Evolutionary conservation across 83 land plant species (phyloP), one percentile per base, ranked within the genome.

Genomic region (Thuja plicata): DNA sequence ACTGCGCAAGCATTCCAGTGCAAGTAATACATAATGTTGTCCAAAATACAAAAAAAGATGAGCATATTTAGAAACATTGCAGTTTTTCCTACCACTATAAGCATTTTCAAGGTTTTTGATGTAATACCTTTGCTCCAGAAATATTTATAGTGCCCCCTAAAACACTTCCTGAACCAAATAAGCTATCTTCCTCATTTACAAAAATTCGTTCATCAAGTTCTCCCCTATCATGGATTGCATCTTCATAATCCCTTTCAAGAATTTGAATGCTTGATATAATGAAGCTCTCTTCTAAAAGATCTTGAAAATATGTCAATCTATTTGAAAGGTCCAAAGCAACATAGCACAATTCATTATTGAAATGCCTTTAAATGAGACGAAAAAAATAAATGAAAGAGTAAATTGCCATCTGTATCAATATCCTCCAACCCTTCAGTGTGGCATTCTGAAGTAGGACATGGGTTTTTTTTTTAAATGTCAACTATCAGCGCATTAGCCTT

Each of bases 171-270:
- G 90, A 88, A 12, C 93, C 95, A 89, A 96, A 90, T 46, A 95
- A 54, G 87, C 93, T 95, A 41, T 96, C 97, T 15, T 96, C 96
- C 32, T 94, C 99, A 92, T 93, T 92, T 17, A 97, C 87, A 88
- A 96, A 95, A 55, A 95, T 87, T 12, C 98, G 94, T 92, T 97
- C 99, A 91, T 98, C 99, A 35, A 98, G 79, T n/a, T n/a, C n/a
- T n/a, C n/a, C n/a, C n/a, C n/a, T n/a, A n/a, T n/a, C n/a, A n/a
- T n/a, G n/a, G n/a, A 94, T 92, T 3, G 95, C 96, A 87, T 89
- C 94, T 79, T 93, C 95, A 91, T 97, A 98, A 85, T 97, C 94
- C 77, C 94, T 94, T 57, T 98, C 98, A 45, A 98, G 74, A 48
- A 91, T 88, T n/a, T 87, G 83, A 79, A 97, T 41, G 90, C 90